These are phyloP conservation scores for Citrus glauca DNA, from an alignment of 345 rosid genomes.

Conservation along the genomic window DNA sequence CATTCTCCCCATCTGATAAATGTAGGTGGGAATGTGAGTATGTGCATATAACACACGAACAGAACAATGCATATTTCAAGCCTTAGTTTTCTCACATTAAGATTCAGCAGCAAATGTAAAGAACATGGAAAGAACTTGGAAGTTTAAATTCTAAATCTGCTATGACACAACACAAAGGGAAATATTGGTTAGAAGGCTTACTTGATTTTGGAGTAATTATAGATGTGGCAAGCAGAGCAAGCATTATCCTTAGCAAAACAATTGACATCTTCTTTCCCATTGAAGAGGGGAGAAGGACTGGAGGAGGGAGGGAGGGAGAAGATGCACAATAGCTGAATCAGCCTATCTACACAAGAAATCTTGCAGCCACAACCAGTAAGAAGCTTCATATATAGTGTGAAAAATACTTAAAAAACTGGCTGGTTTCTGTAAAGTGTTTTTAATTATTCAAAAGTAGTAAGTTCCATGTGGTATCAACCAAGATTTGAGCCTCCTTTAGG, in stretches of 20 bases:
- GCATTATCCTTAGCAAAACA: conserved; percentile 36
- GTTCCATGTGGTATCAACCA: not conserved
- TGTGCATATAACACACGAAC: not conserved
- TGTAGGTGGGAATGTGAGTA: too few relatives aligned
- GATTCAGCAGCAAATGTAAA: not conserved
- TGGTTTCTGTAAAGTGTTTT: not conserved
- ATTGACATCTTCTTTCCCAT: conserved; percentile 33
- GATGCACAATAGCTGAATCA: not conserved
- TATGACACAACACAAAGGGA: not conserved
- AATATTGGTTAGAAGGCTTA: conserved; percentile 1
- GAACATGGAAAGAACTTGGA: not conserved
- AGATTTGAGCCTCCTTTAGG: not conserved
- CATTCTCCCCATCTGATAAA: conserved; percentile 39
- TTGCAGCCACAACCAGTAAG: conserved; percentile 3
- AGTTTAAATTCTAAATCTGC: not conserved
- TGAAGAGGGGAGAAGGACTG: conserved; percentile 13
- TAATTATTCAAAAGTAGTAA: not conserved
- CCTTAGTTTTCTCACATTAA: not conserved
- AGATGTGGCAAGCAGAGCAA: conserved; percentile 35
- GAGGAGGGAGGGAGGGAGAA: not conserved
- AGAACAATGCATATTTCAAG: not conserved
- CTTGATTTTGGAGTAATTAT: conserved; percentile 38
- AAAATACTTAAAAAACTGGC: not conserved
- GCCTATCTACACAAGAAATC: conserved; percentile 12
- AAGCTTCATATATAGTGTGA: not conserved